Evolutionary conservation across 2,329 filamentous ascomycete genomes (phyloP).

Genomic region (Fusarium multiceps): DNA sequence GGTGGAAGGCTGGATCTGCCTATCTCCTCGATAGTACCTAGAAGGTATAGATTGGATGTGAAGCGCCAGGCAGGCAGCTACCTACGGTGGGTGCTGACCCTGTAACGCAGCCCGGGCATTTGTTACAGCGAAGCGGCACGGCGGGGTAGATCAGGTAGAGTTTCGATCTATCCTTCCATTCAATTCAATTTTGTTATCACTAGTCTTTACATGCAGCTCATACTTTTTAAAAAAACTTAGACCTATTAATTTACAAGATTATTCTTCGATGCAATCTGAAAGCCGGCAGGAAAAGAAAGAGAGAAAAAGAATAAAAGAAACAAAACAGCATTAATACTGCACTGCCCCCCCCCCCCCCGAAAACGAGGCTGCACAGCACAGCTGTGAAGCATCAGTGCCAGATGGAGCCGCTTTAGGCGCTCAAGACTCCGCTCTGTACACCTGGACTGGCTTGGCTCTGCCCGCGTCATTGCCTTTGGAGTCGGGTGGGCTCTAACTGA

Average conservation of each 20-base stretch:
- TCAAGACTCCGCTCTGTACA: conserved; percentile 25
- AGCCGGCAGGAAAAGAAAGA: neutral
- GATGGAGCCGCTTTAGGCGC: conserved; percentile 21
- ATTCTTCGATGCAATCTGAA: neutral
- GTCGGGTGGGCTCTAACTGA: conserved; percentile 26
- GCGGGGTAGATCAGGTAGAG: conserved; percentile 3
- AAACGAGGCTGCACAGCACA: conserved; percentile 15
- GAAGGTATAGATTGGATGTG: conserved; percentile 9
- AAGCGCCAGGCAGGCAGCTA: conserved; percentile 32
- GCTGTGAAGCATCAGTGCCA: conserved; percentile 7
- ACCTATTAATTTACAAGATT: neutral
- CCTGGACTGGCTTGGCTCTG: conserved; percentile 10
- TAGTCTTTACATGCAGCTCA: neutral
- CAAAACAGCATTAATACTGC: neutral
- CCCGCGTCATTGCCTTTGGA: conserved; percentile 38
- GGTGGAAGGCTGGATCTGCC: conserved; percentile 8
- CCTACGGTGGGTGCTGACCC: neutral
- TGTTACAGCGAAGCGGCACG: conserved; percentile 1
- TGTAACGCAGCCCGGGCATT: conserved; percentile 2
- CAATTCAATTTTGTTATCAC: neutral
- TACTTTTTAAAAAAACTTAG: neutral
- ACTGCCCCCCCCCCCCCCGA: neutral
- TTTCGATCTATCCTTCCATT: neutral
- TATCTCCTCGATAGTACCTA: neutral
- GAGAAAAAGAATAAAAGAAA: neutral